A percentile compares a stretch with the other conserved stretches of the same genome.
Evolutionary conservation across 2,329 filamentous ascomycete genomes (phyloP).

Genomic region (Cytospora leucostoma): DNA sequence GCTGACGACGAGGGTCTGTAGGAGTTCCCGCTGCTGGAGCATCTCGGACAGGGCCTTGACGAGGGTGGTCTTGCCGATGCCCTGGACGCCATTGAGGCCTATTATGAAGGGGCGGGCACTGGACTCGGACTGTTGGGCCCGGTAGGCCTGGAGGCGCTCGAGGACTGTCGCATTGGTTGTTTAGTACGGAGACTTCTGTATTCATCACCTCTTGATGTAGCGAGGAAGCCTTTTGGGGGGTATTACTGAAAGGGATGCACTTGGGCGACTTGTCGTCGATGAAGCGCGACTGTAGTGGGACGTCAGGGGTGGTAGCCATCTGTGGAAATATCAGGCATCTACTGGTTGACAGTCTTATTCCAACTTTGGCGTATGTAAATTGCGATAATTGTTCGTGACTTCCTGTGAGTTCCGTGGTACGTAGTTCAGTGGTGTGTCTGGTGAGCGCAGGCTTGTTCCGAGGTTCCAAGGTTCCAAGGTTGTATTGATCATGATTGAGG

Average conservation of each 20-base stretch:
- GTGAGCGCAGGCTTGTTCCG: not conserved
- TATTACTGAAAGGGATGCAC: conserved; percentile 68
- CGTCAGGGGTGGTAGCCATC: conserved; percentile 36
- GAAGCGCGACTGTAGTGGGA: conserved; percentile 45
- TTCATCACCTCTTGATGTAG: not conserved
- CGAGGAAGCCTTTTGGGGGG: no score
- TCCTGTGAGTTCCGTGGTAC: not conserved
- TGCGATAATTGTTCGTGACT: not conserved
- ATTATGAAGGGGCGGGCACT: conserved; percentile 68
- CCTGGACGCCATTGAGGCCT: conserved; percentile 88
- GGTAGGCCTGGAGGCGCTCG: conserved; percentile 50
- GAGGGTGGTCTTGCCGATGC: conserved; percentile 88
- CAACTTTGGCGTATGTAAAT: not conserved
- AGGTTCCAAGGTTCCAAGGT: no score
- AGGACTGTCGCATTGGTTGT: conserved; percentile 44
- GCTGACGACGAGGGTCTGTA: conserved; percentile 71
- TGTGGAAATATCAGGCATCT: not conserved
- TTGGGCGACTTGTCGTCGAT: conserved; percentile 77
- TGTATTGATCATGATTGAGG: not conserved
- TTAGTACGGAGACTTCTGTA: not conserved
- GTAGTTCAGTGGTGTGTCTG: not conserved
- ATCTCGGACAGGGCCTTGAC: conserved; percentile 66
- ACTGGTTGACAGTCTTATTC: not conserved
- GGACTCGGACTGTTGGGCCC: conserved; percentile 8
- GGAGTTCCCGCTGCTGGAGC: conserved; percentile 57